Base-by-base conservation (phyloP, 108 stramenopile genomes). In the Parietichytrium sp. region DNA sequence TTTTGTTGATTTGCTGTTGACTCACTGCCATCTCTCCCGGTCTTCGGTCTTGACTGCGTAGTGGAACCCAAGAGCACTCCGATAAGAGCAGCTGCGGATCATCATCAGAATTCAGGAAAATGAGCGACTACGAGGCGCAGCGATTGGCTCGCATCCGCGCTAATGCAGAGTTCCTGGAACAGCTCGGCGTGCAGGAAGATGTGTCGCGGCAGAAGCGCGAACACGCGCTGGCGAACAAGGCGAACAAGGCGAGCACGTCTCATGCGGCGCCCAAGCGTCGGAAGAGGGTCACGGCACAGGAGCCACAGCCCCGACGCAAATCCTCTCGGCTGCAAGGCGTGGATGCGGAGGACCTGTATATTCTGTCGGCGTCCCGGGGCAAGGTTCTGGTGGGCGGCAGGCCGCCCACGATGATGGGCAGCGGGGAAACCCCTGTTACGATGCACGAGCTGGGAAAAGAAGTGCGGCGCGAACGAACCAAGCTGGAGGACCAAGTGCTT, bases 161-260 rank as follows among this genome's bases (percentile, higher is more conserved):
- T 18, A 61, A 61, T 38, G 55, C 31, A 23, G 55, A 30, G 36
- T 61, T 61, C 38, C 55, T 61, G 30, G 55, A 30, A 38, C 36
- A 15, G 55, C 55, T 61, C 30, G 55, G 42, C 55, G 55, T 61
- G 55, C 36, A 42, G 27, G 38, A 23, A 55, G 54, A 54, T n/a
- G 26, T 12, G 54, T 15, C 54, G 7, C n/a, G n/a, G 25, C 25
- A 54, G 26, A 15, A 54, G 26, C 25, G 25, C 54, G 25, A 20
- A 42, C 61, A n/a, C 61, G 33, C 15, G 61, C 10, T 18, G 3
- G 38, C 42, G 61, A 16, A 72, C 20, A 72, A 72, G 42, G 38
- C 20, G 38, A 45, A 45, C n/a, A n/a, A n/a, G n/a, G n/a, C n/a
- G n/a, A n/a, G n/a, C n/a, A n/a, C n/a, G n/a, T n/a, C n/a, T n/a